Base-by-base conservation (phyloP, 768 basidiomycete genomes). In the Russula ochroleuca region DNA sequence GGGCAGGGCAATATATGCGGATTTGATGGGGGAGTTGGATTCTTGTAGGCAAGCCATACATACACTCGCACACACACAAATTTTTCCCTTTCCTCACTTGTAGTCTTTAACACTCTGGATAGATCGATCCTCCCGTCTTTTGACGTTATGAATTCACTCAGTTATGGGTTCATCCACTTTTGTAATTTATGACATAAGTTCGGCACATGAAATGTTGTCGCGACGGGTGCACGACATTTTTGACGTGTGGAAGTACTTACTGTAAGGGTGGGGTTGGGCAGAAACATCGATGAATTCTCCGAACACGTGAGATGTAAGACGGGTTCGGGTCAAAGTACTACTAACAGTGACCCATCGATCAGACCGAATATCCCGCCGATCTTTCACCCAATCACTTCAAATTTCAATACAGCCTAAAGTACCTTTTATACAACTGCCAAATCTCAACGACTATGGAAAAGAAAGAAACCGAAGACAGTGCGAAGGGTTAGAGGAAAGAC, bases 31-130 rank as follows among this genome's bases (percentile, higher is more conserved):
- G 40, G 19, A 31, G 21, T 60, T 41, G 51, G 7, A 52, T 59
- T 57, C 21, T 51, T 43, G 49, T 47, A 48, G 19, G 47, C 41
- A 53, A 25, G 19, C n/a, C 45, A 43, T 9, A 25, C 31, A 37
- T 35, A 52, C 41, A 54, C 51, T 37, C 51, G 17, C 51, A 28
- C 51, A n/a, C 41, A 41, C 21, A 47, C 45, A 47, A 47, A 21
- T 21, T 4, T 43, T n/a, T 43, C 3, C 28, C 10, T 14, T 31
- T 43, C 33, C 21, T 51, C 40, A 57, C 48, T 35, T 56, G 41
- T 50, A 51, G 17, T 35, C 40, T 33, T 43, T 25, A 37, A 21
- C 50, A 51, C 41, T 51, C 21, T 11, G 62, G 56, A 63, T 63
- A 63, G 62, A 63, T 31, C 11, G 21, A n/a, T n/a, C 13, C 8